These are phyloP conservation scores for Babjeviella inositovora DNA, from an alignment of 805 yeast genomes.

Conservation along the genomic window DNA sequence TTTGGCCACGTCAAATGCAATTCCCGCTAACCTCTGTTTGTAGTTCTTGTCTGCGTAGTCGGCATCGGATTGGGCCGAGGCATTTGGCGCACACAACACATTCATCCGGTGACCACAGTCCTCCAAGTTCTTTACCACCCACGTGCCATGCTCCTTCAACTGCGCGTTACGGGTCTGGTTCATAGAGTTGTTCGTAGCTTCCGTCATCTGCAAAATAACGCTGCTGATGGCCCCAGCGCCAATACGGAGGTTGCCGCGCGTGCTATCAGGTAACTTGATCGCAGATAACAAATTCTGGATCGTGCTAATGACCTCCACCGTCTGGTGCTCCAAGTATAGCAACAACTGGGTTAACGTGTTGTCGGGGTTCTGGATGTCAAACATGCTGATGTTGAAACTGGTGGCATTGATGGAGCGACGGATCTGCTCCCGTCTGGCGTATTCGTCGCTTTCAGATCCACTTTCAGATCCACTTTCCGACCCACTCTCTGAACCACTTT, in stretches of 20 bases:
- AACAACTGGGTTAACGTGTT: slow-evolving; percentile 75
- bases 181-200: slow-evolving; percentile 79
- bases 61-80: slow-evolving; percentile 21
- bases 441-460: background rate
- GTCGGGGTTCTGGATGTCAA: slow-evolving; percentile 77
- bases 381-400: slow-evolving; percentile 15
- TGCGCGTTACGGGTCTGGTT: slow-evolving; percentile 73
- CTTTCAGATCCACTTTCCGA: slow-evolving; percentile 1
- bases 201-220: slow-evolving; percentile 78
- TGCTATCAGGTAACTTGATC: slow-evolving; percentile 62
- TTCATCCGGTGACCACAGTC: slow-evolving; percentile 82
- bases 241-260: slow-evolving; percentile 54
- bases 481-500: slow-evolving; percentile 7
- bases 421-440: slow-evolving; percentile 8
- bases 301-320: slow-evolving; percentile 79
- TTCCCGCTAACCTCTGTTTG: slow-evolving; percentile 89
- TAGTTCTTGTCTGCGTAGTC: slow-evolving; percentile 78
- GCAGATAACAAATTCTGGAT: slow-evolving; percentile 71
- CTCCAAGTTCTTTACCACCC: slow-evolving; percentile 76
- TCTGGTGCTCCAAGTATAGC: slow-evolving; percentile 81
- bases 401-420: slow-evolving; percentile 2
- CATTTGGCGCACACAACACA: slow-evolving; percentile 36
- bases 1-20: slow-evolving; percentile 91
- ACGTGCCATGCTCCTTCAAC: slow-evolving; percentile 78
- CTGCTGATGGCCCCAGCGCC: slow-evolving; percentile 64